A percentile compares a stretch with the other conserved stretches of the same genome.
Conservation (phyloP, 768 basidiomycete genomes). For the Mycena amicta region DNA sequence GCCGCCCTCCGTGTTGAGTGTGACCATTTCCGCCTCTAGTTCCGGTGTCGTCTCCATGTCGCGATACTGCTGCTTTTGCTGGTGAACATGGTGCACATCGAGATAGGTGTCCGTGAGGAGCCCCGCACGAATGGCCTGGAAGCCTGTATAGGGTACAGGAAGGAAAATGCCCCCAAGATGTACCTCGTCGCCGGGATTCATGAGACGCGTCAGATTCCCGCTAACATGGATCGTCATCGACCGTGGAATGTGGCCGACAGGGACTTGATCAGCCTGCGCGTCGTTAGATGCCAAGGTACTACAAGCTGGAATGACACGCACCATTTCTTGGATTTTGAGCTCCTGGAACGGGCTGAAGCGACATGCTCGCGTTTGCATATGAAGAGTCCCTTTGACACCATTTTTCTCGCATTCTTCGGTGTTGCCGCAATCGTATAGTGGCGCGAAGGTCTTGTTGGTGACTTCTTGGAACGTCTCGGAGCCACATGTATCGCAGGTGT, state of each 20-base stretch:
- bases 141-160: constrained; percentile 96
- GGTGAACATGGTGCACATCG: constrained; percentile 86
- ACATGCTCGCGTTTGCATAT: constrained; percentile 98
- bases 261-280: constrained; percentile 94
- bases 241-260: constrained; percentile 97
- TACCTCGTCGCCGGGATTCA: constrained; percentile 96
- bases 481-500: constrained; percentile 97
- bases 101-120: constrained; percentile 97
- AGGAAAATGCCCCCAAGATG: constrained; percentile 97
- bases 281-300: background rate
- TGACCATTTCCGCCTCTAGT: constrained; percentile 67
- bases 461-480: constrained; percentile 99
- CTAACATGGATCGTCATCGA: constrained; percentile 97
- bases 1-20: constrained; percentile 72
- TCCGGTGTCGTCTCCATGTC: constrained; percentile 92
- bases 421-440: constrained; percentile 87
- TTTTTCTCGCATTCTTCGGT: constrained; percentile 85
- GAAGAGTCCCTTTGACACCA: constrained; percentile 82
- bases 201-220: constrained; percentile 83
- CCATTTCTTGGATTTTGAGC: constrained; percentile 99
- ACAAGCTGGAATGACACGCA: constrained; percentile 33
- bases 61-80: constrained; percentile 96
- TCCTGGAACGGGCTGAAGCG: constrained; percentile 98
- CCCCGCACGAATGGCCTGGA: constrained; percentile 95
- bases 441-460: constrained; percentile 86